phyloP scores from a whole-genome alignment of 345 rosid genomes.

The Lumnitzera littorea region DNA sequence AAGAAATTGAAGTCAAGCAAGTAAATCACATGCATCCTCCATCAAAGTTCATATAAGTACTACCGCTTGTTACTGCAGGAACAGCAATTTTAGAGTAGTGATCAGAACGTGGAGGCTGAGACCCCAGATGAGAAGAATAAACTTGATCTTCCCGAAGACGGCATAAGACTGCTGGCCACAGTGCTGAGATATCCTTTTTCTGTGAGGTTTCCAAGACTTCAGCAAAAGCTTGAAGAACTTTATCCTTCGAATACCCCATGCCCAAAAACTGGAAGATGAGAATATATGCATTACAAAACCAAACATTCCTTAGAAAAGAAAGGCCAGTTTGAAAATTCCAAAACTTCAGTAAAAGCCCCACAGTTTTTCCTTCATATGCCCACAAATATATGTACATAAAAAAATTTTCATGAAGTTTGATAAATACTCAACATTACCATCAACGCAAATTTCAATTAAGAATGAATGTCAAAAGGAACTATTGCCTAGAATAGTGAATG shows the following conservation, averaged over 20 bases:
- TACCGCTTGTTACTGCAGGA: background rate
- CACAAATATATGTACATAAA: too few relatives aligned
- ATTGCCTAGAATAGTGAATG: too few relatives aligned
- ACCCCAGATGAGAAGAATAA: slow-evolving; percentile 22
- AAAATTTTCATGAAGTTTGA: too few relatives aligned
- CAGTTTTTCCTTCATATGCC: too few relatives aligned
- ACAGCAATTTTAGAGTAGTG: too few relatives aligned
- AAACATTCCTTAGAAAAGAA: background rate
- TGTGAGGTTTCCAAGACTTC: slow-evolving; percentile 54
- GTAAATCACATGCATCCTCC: background rate
- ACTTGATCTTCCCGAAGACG: slow-evolving; percentile 61
- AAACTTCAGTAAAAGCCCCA: too few relatives aligned
- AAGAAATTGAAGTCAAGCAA: background rate
- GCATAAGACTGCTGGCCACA: slow-evolving; percentile 61
- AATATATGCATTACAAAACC: slow-evolving; percentile 3
- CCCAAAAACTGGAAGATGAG: slow-evolving; percentile 32
- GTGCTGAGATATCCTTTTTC: slow-evolving; percentile 45
- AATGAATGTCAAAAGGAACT: too few relatives aligned
- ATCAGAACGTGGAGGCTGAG: background rate
- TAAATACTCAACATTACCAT: too few relatives aligned
- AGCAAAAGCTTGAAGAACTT: slow-evolving; percentile 41
- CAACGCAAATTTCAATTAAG: too few relatives aligned
- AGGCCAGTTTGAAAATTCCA: background rate
- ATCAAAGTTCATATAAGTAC: too few relatives aligned
- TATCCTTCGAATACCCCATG: slow-evolving; percentile 61